phyloP scores from a whole-genome alignment of 2,329 filamentous ascomycete species.

The Clarireedia monteithiana region DNA sequence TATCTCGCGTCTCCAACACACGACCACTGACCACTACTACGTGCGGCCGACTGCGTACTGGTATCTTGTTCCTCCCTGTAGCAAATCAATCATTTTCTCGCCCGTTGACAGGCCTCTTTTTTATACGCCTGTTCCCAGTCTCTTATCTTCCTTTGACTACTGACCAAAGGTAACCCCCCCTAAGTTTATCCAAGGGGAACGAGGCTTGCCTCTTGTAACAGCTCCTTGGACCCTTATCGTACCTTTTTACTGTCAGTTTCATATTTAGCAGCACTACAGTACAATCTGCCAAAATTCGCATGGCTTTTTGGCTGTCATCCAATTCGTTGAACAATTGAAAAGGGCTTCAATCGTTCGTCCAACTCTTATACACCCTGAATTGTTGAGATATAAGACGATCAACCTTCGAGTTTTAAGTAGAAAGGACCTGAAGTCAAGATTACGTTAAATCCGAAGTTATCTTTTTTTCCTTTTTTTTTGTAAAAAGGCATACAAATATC shows the following conservation, averaged over 20 bases:
- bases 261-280: background rate
- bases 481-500: background rate
- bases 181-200: background rate
- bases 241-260: conserved; percentile 1
- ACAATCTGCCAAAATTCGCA: conserved; percentile 1
- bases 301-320: conserved; percentile 1
- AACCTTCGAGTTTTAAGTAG: background rate
- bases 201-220: conserved; percentile 3
- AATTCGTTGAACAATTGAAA: background rate
- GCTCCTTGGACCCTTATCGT: background rate
- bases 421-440: background rate
- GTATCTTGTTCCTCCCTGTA: background rate
- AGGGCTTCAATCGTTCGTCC: background rate
- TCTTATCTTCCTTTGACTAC: background rate
- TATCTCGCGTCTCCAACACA: no score
- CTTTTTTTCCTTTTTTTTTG: background rate
- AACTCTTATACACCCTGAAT: background rate
- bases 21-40: no score
- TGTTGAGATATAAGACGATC: background rate
- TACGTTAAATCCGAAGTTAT: background rate
- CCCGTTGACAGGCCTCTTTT: background rate
- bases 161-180: background rate
- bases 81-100: background rate
- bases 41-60: background rate
- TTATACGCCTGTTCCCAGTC: background rate